phyloP scores from a whole-genome alignment of 176 grass and related monocot genomes.

The Raddia distichophylla region DNA sequence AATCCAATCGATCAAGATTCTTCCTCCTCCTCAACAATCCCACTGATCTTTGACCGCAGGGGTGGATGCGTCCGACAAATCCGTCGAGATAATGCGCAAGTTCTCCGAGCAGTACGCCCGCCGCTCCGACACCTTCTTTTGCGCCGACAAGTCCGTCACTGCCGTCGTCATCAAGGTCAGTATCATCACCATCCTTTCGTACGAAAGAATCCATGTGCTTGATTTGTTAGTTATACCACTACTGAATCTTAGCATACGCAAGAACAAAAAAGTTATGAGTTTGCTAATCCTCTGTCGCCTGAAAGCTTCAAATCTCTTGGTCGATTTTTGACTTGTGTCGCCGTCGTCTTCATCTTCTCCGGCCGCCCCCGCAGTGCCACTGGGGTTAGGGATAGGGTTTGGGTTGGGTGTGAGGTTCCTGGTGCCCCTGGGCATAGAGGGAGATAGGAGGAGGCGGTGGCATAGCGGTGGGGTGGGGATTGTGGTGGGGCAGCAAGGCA shows the following conservation, averaged over 20 bases:
- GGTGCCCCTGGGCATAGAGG: too few species aligned
- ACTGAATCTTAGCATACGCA: neutral
- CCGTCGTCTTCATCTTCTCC: too few species aligned
- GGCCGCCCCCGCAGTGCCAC: too few species aligned
- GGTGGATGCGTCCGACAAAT: constrained; percentile 71
- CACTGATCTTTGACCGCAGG: neutral
- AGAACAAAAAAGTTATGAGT: neutral
- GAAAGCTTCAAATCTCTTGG: too few species aligned
- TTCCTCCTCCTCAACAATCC: neutral
- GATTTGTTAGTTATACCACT: neutral
- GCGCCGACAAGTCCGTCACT: constrained; percentile 72
- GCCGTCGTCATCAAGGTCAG: constrained; percentile 81
- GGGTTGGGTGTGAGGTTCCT: too few species aligned
- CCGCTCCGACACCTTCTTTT: constrained; percentile 73
- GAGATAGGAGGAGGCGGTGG: too few species aligned
- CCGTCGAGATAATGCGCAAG: constrained; percentile 78
- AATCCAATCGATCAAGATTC: too few species aligned
- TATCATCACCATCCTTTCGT: neutral
- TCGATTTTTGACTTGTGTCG: too few species aligned
- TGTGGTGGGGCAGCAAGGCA: too few species aligned
- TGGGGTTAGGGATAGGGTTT: too few species aligned
- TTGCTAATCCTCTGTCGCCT: too few species aligned
- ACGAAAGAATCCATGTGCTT: neutral
- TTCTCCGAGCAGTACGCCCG: constrained; percentile 83
- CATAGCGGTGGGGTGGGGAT: too few species aligned